These are phyloP conservation scores for Microthlaspi erraticum DNA, from an alignment of 345 rosid species.

Conservation along the genomic window DNA sequence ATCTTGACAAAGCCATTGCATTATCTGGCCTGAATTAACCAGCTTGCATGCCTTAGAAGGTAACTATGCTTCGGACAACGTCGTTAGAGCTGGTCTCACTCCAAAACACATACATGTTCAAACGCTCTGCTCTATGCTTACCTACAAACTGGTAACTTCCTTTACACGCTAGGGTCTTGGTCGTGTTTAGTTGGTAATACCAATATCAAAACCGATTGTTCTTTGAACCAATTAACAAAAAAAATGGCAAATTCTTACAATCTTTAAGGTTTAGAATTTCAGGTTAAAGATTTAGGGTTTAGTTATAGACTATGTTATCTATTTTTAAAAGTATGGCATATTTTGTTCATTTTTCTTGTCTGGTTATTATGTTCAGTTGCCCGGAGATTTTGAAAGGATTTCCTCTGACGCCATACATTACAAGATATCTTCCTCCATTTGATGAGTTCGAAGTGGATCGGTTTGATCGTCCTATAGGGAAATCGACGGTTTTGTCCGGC, in stretches of 20 bases:
- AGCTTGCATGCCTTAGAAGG: slow-evolving; percentile 82
- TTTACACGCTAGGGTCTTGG: no score
- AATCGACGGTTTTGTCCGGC: slow-evolving; percentile 70
- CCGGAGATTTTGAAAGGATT: slow-evolving; percentile 87
- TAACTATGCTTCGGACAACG: slow-evolving; percentile 87
- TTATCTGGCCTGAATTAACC: slow-evolving; percentile 55
- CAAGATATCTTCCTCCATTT: slow-evolving; percentile 88
- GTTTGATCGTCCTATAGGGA: slow-evolving; percentile 66
- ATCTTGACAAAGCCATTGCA: slow-evolving; percentile 50
- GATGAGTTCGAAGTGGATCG: slow-evolving; percentile 88
- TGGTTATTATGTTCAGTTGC: slow-evolving; percentile 51
- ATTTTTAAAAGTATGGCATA: no score
- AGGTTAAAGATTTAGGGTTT: no score
- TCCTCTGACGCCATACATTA: slow-evolving; percentile 61
- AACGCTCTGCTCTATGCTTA: slow-evolving; percentile 93
- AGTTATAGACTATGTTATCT: no score
- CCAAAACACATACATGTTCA: slow-evolving; percentile 78
- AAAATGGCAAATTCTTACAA: no score
- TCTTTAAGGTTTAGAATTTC: no score
- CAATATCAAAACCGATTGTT: no score
- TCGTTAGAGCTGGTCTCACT: slow-evolving; percentile 97
- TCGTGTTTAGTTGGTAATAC: no score
- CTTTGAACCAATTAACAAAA: no score
- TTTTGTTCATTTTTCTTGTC: not conserved
- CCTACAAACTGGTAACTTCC: slow-evolving; percentile 69